A percentile compares a stretch with the other conserved stretches of the same genome.
phyloP scores from a whole-genome alignment of 2,329 filamentous ascomycete species.

The Cryoendolithus antarcticus region DNA sequence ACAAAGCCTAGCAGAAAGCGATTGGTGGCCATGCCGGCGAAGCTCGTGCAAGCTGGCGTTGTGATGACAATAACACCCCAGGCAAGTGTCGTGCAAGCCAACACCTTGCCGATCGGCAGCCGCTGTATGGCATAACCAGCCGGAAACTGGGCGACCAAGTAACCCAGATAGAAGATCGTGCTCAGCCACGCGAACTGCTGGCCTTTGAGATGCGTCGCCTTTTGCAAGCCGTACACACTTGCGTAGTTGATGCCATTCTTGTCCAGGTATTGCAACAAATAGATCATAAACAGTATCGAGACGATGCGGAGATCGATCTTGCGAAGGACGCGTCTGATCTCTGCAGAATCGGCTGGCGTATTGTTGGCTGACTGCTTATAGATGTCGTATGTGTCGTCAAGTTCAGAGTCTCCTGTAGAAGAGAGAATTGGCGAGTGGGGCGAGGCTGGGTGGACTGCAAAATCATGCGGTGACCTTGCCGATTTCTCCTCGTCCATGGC shows the following conservation, averaged over 20 bases:
- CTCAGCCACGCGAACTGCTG: slow-evolving; percentile 42
- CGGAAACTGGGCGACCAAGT: slow-evolving; percentile 34
- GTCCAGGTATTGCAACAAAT: slow-evolving; percentile 30
- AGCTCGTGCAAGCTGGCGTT: slow-evolving; percentile 29
- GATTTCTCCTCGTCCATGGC: too few species aligned
- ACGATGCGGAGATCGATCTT: slow-evolving; percentile 26
- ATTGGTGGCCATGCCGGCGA: slow-evolving; percentile 26
- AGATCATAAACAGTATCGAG: slow-evolving; percentile 22
- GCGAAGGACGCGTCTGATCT: slow-evolving; percentile 21
- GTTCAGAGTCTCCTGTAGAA: slow-evolving; percentile 9
- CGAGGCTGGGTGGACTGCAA: too few species aligned
- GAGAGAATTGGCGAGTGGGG: slow-evolving; percentile 7
- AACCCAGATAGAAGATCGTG: slow-evolving; percentile 40
- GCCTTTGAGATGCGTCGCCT: slow-evolving; percentile 33
- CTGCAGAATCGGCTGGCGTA: slow-evolving; percentile 6
- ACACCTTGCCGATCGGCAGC: slow-evolving; percentile 34
- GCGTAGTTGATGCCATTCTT: slow-evolving; percentile 33
- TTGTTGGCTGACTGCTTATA: slow-evolving; percentile 16
- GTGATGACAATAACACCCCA: slow-evolving; percentile 32
- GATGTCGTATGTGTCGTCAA: slow-evolving; percentile 19
- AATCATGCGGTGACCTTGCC: too few species aligned
- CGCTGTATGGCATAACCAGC: slow-evolving; percentile 33
- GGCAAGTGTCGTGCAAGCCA: slow-evolving; percentile 28
- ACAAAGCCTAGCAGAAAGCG: slow-evolving; percentile 26
- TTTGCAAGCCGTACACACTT: slow-evolving; percentile 35